Base-by-base conservation (phyloP, 1,284 basidiomycete genomes). In the Cutaneotrichosporon spelunceum region DNA sequence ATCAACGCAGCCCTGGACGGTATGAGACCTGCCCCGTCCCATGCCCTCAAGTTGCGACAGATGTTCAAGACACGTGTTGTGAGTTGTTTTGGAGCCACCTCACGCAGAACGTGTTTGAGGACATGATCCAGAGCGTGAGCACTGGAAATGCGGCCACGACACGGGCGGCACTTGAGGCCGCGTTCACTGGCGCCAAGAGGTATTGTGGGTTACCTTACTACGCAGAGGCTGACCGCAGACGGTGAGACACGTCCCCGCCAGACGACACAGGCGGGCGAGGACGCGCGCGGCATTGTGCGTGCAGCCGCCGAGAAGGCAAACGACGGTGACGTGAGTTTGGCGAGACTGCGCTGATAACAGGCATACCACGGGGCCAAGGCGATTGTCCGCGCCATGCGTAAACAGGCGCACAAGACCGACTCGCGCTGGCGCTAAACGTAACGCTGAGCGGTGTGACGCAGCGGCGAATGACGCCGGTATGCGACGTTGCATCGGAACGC, bases 31-130 rank as follows among this genome's bases (percentile, higher is more conserved):
- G 34, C 30, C n/a, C 16, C 45, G 14, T 5, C 14, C 19, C 4
- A 33, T 11, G 19, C 56, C 13, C 6, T 26, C 9, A 34, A 24
- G 21, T 16, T 49, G 39, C 39, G 39, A 3, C 48, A 48, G 56
- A 45, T 57, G n/a, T 57, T 57, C 48, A 19, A 49, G 33, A 42
- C 48, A 26, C 56, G 56, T 2, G 23, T 49, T 16, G 56, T 57
- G 26, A 34, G 56, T 49, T 26, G 16, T 27, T 50, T 26, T 11
- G 3, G 26, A 10, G 3, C 11, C 5, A 16, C 5, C 45, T 47
- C 10, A 47, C 45, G 5, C 49, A 52, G 49, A 23, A 21, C 16
- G 9, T 34, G 7, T 33, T 52, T 10, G 49, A 52, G n/a, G 21
- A 30, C 19, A 16, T 52, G 2, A 19, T 30, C 13, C 19, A 52